Base-by-base conservation (phyloP, 371 early-diverging fungal species). In the Apophysomyces variabilis region DNA sequence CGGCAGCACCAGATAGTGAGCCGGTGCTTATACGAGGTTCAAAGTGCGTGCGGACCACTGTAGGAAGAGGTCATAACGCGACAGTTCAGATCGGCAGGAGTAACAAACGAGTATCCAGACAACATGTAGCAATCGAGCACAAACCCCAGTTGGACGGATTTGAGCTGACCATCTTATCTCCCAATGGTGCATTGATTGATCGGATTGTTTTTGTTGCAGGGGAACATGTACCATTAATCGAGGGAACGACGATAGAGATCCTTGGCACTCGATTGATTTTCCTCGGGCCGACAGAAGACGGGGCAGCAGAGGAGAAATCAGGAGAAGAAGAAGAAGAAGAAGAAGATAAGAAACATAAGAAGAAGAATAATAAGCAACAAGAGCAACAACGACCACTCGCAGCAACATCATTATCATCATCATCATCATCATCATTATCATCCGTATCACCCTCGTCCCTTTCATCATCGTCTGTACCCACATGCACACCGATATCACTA, bases 11-110 rank as follows among this genome's bases (percentile, higher is more conserved):
- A 4, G 58, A 69, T 58, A 66, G 66, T 0, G 41, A 61, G 0
- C 58, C 69, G n/a, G 62, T 73, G 3, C n/a, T 72, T 8, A 32
- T 68, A 7, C 63, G 37, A 37, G 65, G 65, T 0, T 79, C 78
- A 5, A 75, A 73, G 37, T 71, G 64, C 6, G 44, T 54, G 21
- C 71, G 68, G 4, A 70, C 78, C 13, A 77, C 73, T 32, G 76
- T 84, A 4, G 85, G 85, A 11, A 62, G 85, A 75, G 82, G 85
- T 35, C 78, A 77, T 11, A 76, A 78, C 58, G 80, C 82, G 54
- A 78, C 78, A 13, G 44, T 82, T 39, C 75, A 82, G 58, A 74
- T 84, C 56, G 85, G 82, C 9, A 74, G 73, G 44, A 59, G 75
- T 47, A 84, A 84, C 65, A 78, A 77, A 50, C 72, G 78, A 45